Evolutionary conservation across 2,329 filamentous ascomycete species (phyloP), one percentile per base, ranked within the genome.

Genomic region (Trichoderma gracile): DNA sequence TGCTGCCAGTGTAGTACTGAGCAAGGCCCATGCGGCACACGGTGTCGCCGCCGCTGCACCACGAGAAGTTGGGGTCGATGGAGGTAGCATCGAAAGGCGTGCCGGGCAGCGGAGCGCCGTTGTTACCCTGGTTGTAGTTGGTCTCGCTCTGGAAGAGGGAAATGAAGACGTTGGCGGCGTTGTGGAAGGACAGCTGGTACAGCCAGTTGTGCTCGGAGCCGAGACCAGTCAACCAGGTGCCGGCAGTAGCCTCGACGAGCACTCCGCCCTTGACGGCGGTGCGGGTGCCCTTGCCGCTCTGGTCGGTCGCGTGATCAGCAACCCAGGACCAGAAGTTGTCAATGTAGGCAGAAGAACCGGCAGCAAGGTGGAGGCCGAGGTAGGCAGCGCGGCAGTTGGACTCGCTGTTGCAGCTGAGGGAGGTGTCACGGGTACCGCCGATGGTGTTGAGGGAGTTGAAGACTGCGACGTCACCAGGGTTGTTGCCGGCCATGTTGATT

Each of bases 281-380:
- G 30, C 56, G 63, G 23, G 15, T 65, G 50, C 50, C 50, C 23
- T 43, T 49, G 56, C 5, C 1, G 43, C 50, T 61, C 33, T 25
- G 14, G 38, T 65, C 63, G 25, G 49, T 15, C 33, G 56, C 3
- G 33, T 65, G 63, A 57, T 65, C 63, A 23, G 63, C 63, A 6
- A 65, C 63, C 63, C 63, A 65, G 19, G 63, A 65, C 63, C 63
- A 65, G 43, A 65, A 65, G 56, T 65, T 65, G 50, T 65, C 63
- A 12, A 65, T 65, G 42, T 65, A 65, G 43, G 63, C 63, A 6
- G 63, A 65, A n/a, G 63, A 65, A 10, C 63, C 63, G 19, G 63
- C 63, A 15, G 63, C 63, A n/a, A 65, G 50, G 23, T 65, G 63
- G 5, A 65, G 7, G 17, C 63, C 63, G 5, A 65, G 57, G 57